Evolutionary conservation across 225 moss, liverwort and hornwort species (phyloP).

Genomic region (Asterella californica): DNA sequence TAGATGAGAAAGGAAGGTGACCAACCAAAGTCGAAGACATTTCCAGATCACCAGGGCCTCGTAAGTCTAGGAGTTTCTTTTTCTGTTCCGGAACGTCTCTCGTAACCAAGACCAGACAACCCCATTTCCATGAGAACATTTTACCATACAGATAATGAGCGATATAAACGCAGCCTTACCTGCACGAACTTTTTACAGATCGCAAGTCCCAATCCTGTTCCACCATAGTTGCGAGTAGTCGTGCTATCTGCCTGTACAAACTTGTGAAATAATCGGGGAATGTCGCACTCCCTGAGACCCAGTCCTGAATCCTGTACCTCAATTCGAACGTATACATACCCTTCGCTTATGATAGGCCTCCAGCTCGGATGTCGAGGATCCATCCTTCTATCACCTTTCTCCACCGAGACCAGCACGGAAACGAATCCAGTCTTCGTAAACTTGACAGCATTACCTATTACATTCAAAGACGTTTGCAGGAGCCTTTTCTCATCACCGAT

Average conservation of each 20-base stretch:
- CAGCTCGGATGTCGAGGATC: constrained; percentile 46
- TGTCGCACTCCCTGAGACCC: constrained; percentile 63
- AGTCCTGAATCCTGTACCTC: constrained; percentile 75
- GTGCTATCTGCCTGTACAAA: constrained; percentile 92
- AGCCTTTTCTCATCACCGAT: constrained; percentile 56
- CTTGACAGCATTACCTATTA: constrained; percentile 81
- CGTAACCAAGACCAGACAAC: background rate
- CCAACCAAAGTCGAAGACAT: too few species aligned
- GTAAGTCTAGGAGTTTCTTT: too few species aligned
- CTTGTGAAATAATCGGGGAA: constrained; percentile 80
- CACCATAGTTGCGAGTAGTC: constrained; percentile 76
- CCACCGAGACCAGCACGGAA: constrained; percentile 53
- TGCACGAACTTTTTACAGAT: constrained; percentile 97
- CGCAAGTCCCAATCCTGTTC: constrained; percentile 87
- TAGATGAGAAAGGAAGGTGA: too few species aligned
- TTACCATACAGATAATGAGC: background rate
- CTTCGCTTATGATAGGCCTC: constrained; percentile 43
- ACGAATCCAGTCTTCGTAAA: constrained; percentile 75
- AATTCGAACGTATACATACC: constrained; percentile 49
- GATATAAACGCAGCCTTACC: constrained; percentile 31
- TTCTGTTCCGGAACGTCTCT: too few species aligned
- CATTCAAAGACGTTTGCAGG: constrained; percentile 45
- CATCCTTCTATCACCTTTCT: constrained; percentile 52
- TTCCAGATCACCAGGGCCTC: too few species aligned
- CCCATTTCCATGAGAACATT: background rate